Conservation (phyloP, 352 stramenopile species). For the Globisporangium orthogonon region DNA sequence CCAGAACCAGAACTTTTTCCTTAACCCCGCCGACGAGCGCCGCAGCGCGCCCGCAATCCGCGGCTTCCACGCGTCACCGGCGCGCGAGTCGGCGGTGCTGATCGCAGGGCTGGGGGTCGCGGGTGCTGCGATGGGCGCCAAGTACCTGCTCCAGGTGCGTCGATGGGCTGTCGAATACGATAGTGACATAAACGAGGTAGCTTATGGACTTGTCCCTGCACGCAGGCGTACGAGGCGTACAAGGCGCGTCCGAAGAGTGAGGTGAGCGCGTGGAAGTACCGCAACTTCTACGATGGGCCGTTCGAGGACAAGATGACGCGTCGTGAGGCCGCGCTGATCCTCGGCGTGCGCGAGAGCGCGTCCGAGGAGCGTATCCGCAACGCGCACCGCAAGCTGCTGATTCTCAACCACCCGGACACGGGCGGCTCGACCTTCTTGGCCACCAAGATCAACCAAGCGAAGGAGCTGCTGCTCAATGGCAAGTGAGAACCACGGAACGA, state of each 20-base stretch:
- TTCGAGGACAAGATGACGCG: slow-evolving; percentile 99
- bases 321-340: slow-evolving; percentile 97
- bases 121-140: slow-evolving; percentile 58
- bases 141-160: slow-evolving; percentile 67
- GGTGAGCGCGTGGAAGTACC: slow-evolving; percentile 66
- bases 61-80: slow-evolving; percentile 57
- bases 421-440: slow-evolving; percentile 97
- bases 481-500: neutral
- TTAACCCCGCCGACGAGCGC: neutral
- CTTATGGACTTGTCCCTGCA: too few species aligned
- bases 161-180: neutral
- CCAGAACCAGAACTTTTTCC: neutral
- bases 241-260: slow-evolving; percentile 66
- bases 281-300: slow-evolving; percentile 93
- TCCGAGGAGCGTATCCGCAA: slow-evolving; percentile 96
- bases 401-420: slow-evolving; percentile 99
- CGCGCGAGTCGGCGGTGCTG: slow-evolving; percentile 55
- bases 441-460: slow-evolving; percentile 99
- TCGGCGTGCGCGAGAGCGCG: slow-evolving; percentile 96
- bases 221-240: slow-evolving; percentile 65
- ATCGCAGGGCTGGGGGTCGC: slow-evolving; percentile 64
- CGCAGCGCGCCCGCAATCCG: slow-evolving; percentile 17
- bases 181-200: neutral
- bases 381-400: slow-evolving; percentile 96
- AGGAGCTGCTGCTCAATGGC: slow-evolving; percentile 91